phyloP scores from a whole-genome alignment of 192 early-diverging fungal species.

The Dissophora ornata region DNA sequence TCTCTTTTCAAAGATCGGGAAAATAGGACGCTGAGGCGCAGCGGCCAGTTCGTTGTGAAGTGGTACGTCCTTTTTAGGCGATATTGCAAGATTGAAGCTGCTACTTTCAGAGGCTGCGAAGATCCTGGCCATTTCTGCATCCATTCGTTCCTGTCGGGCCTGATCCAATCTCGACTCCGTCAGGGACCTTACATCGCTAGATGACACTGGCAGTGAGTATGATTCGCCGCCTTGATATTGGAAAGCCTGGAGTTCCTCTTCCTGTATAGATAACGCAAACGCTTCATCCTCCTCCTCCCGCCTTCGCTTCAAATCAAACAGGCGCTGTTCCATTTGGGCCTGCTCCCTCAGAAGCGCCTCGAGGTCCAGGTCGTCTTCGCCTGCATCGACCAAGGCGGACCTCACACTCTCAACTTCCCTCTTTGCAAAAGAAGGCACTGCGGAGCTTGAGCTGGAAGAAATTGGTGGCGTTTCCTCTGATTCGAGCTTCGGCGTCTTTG shows the following conservation, averaged over 20 bases:
- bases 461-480: conserved; percentile 18
- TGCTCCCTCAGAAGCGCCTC: conserved; percentile 40
- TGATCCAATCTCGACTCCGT: conserved; percentile 23
- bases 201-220: background rate
- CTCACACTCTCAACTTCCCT: conserved; percentile 21
- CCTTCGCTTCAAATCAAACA: conserved; percentile 32
- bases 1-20: conserved; percentile 30
- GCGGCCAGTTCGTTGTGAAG: background rate
- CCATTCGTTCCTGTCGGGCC: conserved; percentile 38
- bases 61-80: conserved; percentile 2
- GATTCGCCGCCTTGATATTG: background rate
- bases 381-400: conserved; percentile 22
- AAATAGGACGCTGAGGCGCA: background rate
- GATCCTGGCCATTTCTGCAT: conserved; percentile 46
- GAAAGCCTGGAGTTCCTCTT: conserved; percentile 22
- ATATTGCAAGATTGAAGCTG: conserved; percentile 24
- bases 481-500: too few relatives aligned
- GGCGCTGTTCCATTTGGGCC: conserved; percentile 33
- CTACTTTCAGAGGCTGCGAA: conserved; percentile 35
- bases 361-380: conserved; percentile 29
- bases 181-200: background rate
- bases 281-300: conserved; percentile 46
- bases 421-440: background rate
- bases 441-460: conserved; percentile 12
- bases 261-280: conserved; percentile 32